Evolutionary conservation across 1,284 basidiomycete genomes (phyloP).

Genomic region (Hortiboletus rubellus): DNA sequence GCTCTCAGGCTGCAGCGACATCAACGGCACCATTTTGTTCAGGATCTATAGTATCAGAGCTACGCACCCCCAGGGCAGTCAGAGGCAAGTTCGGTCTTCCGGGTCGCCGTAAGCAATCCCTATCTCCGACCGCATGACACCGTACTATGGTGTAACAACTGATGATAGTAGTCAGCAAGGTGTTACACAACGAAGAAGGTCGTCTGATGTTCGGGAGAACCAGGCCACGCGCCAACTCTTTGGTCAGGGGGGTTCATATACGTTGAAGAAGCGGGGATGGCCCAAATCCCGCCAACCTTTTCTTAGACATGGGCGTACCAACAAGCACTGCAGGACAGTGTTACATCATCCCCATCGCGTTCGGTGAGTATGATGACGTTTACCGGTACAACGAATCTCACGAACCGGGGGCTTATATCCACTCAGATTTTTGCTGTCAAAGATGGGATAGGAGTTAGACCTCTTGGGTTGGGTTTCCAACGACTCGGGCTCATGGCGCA

Average conservation of each 20-base stretch:
- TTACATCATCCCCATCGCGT: too few relatives aligned
- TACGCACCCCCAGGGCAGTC: conserved; percentile 41
- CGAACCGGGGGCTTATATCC: neutral
- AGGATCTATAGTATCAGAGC: conserved; percentile 48
- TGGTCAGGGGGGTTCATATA: conserved; percentile 6
- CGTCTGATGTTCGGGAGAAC: conserved; percentile 19
- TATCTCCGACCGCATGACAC: conserved; percentile 11
- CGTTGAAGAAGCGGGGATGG: neutral
- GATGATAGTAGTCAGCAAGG: too few relatives aligned
- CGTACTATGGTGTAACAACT: neutral
- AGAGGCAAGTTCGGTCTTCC: neutral
- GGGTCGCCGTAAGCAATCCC: neutral
- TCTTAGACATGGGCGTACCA: neutral
- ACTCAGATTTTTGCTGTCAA: conserved; percentile 10
- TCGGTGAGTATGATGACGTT: too few relatives aligned
- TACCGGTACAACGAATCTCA: too few relatives aligned
- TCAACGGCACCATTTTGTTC: conserved; percentile 56
- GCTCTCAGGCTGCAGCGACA: conserved; percentile 31
- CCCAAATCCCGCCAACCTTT: neutral
- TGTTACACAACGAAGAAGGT: neutral
- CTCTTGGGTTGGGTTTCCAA: conserved; percentile 43
- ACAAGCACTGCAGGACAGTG: too few relatives aligned
- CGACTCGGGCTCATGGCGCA: conserved; percentile 65
- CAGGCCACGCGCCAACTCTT: neutral
- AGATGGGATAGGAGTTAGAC: neutral